Evolutionary conservation across 2,329 filamentous ascomycete genomes (phyloP), one percentile per base, ranked within the genome.

Genomic region (Daldinia sp.): DNA sequence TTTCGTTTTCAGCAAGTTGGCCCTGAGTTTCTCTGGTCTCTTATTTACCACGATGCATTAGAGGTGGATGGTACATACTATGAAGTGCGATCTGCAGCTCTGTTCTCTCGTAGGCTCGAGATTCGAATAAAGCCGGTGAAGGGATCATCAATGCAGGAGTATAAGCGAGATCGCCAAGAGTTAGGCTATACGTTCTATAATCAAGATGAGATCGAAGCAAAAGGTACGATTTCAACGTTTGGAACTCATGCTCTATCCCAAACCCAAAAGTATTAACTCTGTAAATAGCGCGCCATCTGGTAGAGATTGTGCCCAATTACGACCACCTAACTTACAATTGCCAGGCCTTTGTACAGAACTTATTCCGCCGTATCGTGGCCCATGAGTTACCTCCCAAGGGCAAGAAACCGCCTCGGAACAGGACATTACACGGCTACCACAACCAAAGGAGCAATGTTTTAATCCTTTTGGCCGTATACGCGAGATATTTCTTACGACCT

Each of bases 291-390:
- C 46, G 46, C 46, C 46, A 50, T 33, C 9, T 50, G 46, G n/a
- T 13, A 6, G 30, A 10, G 18, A 30, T 50, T 13, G 26, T 50
- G 6, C 46, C 46, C 46, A 50, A 50, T 23, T 50, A 50, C 26
- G 46, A 50, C 46, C 46, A 50, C 26, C 15, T 50, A 12, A 30
- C 13, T 30, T 50, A 30, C 15, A 50, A 50, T 6, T 50, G 46
- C 15, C 46, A 50, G 15, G 46, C 46, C 3, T 50, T 50, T 50
- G 46, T 30, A 10, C 46, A 50, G 46, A 50, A 50, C 46, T 50
- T 50, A 50, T 50, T 50, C 15, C 46, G 46, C 13, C 46, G 46
- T n/a, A 50, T 50, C 10, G 46, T 50, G 26, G 46, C 46, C 6
- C 46, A 50, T 18, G 46, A 50, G 26, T 30, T 50, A 5, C 46